Base-by-base conservation (phyloP, 2,329 filamentous ascomycete genomes). In the Calonectria pauciramosa region DNA sequence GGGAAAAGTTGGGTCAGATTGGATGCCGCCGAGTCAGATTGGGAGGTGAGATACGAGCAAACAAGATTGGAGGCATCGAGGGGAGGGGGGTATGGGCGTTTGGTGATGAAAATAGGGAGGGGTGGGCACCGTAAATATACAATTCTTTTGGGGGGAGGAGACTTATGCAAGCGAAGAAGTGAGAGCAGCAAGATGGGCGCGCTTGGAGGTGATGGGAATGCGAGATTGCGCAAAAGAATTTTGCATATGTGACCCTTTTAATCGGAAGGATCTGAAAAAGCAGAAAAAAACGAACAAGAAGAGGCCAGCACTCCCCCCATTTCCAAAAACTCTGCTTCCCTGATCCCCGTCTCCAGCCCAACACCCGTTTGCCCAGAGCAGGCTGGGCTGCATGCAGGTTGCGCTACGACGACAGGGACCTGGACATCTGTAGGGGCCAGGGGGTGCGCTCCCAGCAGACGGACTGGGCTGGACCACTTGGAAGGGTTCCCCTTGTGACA, bases 401-500 rank as follows among this genome's bases (percentile, higher is more conserved):
- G 54, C 56, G 49, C 30, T 56, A 36, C 47, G 34, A 65, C 23
- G 49, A 51, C 56, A 66, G 59, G 65, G 71, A 59, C 59, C 56
- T 69, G 49, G 66, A 44, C 63, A 51, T 51, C 59, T 71, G 60
- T 36, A 26, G 23, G 44, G 44, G 26, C 41, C 68, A 51, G 60
- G 60, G 60, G 60, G 38, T n/a, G 30, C 28, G 41, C 16, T n/a
- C 23, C 41, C 41, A 65, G 60, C 26, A n/a, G 52, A 69, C 44
- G 54, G 67, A 23, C 67, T 49, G 44, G 32, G 26, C 56, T 60
- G 47, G 32, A 63, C 56, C 56, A 63, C 23, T 36, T 65, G 30
- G 64, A 64, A 54, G 49, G 66, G 36, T 56, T 44, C 51, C 52
- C 75, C 77, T 76, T 80, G 67, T 76, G 76, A 65, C 76, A 80